Conservation (phyloP, 2,329 filamentous ascomycete genomes). For the Penicillium crustosum region DNA sequence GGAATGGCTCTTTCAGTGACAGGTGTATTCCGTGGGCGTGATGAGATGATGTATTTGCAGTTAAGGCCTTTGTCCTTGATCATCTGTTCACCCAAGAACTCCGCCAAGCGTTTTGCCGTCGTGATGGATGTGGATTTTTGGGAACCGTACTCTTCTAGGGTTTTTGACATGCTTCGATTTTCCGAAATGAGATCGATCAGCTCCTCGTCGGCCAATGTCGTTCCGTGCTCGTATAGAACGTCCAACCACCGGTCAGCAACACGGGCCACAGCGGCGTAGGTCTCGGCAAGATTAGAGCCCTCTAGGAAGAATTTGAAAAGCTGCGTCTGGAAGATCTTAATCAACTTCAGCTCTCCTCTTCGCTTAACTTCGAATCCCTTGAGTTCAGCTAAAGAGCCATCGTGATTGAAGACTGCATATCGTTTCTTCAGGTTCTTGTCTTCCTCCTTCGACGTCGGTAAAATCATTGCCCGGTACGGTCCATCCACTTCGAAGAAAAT, state of each 20-base stretch:
- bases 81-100: slow-evolving; percentile 98
- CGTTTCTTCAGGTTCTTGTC: slow-evolving; percentile 99
- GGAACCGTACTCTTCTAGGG: slow-evolving; percentile 87
- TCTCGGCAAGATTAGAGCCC: slow-evolving; percentile 80
- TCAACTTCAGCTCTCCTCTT: slow-evolving; percentile 95
- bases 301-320: slow-evolving; percentile 99
- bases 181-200: slow-evolving; percentile 99
- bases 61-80: slow-evolving; percentile 98
- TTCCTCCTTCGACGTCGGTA: slow-evolving; percentile 97
- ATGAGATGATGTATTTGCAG: slow-evolving; percentile 98
- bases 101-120: slow-evolving; percentile 87
- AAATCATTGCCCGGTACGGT: slow-evolving; percentile 94
- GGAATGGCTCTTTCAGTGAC: slow-evolving; percentile 94
- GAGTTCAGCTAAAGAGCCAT: slow-evolving; percentile 89
- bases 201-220: slow-evolving; percentile 91
- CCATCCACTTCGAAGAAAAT: slow-evolving; percentile 99
- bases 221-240: slow-evolving; percentile 83
- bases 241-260: slow-evolving; percentile 97
- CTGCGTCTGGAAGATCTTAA: slow-evolving; percentile 99
- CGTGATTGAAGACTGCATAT: slow-evolving; percentile 98
- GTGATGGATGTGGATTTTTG: slow-evolving; percentile 99
- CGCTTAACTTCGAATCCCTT: slow-evolving; percentile 98
- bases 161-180: slow-evolving; percentile 97
- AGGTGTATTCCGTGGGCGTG: slow-evolving; percentile 79
- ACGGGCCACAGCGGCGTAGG: slow-evolving; percentile 86